Conservation (phyloP, 2,329 filamentous ascomycete species). For the Exophiala sp. region DNA sequence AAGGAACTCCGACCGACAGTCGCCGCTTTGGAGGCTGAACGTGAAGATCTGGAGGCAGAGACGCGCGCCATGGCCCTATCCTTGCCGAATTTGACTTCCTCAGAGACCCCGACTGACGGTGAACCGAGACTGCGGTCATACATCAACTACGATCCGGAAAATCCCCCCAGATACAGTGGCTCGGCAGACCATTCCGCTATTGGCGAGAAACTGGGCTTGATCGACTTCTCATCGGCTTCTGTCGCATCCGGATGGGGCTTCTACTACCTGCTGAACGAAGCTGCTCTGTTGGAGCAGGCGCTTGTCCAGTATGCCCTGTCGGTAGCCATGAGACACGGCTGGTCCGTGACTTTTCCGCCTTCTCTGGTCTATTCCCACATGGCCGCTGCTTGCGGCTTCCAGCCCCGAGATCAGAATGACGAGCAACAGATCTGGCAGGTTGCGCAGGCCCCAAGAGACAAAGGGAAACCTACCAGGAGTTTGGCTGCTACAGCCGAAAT, state of each 20-base stretch:
- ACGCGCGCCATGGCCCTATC: slow-evolving; percentile 58
- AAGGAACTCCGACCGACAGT: slow-evolving; percentile 19
- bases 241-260: slow-evolving; percentile 91
- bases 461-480: slow-evolving; percentile 62
- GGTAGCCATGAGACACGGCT: slow-evolving; percentile 66
- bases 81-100: slow-evolving; percentile 79
- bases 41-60: slow-evolving; percentile 25
- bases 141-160: slow-evolving; percentile 65
- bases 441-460: slow-evolving; percentile 59
- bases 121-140: slow-evolving; percentile 50
- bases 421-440: slow-evolving; percentile 89
- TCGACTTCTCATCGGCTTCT: slow-evolving; percentile 79
- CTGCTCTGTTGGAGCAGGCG: slow-evolving; percentile 88
- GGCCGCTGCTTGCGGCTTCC: slow-evolving; percentile 85
- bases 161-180: slow-evolving; percentile 30
- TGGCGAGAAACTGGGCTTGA: slow-evolving; percentile 74
- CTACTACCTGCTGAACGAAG: slow-evolving; percentile 94
- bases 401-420: slow-evolving; percentile 80
- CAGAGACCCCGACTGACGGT: slow-evolving; percentile 64
- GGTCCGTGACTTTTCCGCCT: slow-evolving; percentile 75
- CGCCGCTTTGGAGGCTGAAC: slow-evolving; percentile 32
- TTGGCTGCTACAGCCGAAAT: slow-evolving; percentile 92
- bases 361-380: slow-evolving; percentile 90
- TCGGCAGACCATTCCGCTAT: slow-evolving; percentile 76
- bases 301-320: slow-evolving; percentile 78